Percentiles rank a stretch among this genome's conserved stretches.
Conservation (phyloP, 305 asterid genomes). For the Fraxinus angustifolia region DNA sequence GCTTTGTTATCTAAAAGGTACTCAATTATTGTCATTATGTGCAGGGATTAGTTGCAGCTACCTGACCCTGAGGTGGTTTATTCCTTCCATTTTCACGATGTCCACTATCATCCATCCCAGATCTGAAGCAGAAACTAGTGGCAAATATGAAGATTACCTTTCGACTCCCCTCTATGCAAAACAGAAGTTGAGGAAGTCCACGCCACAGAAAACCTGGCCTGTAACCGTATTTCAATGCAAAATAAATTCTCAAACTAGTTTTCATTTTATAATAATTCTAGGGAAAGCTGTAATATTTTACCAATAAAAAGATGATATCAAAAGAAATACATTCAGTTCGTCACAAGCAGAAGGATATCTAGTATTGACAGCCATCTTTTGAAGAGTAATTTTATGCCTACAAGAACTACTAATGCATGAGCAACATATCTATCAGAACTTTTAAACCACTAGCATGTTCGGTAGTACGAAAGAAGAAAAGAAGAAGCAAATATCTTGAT, state of each 20-base stretch:
- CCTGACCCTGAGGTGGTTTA: conserved; percentile 89
- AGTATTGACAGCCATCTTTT: background rate
- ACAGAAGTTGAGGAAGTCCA: conserved; percentile 19
- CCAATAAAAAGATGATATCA: background rate
- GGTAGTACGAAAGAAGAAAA: background rate
- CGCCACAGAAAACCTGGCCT: conserved; percentile 14
- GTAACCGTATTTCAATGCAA: conserved; percentile 4
- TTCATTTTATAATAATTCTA: background rate
- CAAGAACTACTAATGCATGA: background rate
- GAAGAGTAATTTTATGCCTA: conserved; percentile 5
- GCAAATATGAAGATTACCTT: conserved; percentile 21
- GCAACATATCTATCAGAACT: background rate
- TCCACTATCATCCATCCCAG: conserved; percentile 72
- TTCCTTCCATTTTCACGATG: conserved; percentile 88
- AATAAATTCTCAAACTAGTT: background rate
- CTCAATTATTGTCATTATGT: background rate
- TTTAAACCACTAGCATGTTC: background rate
- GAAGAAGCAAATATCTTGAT: background rate
- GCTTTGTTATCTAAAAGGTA: conserved; percentile 13
- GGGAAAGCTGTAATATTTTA: background rate
- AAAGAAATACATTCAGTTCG: background rate
- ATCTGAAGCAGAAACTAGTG: conserved; percentile 22
- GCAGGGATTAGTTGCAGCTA: conserved; percentile 16
- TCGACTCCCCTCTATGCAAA: conserved; percentile 16
- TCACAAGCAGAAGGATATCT: background rate